Base-by-base conservation (phyloP, 1,139 yeast species). In the Yamadazyma pseudoaaseri region DNA sequence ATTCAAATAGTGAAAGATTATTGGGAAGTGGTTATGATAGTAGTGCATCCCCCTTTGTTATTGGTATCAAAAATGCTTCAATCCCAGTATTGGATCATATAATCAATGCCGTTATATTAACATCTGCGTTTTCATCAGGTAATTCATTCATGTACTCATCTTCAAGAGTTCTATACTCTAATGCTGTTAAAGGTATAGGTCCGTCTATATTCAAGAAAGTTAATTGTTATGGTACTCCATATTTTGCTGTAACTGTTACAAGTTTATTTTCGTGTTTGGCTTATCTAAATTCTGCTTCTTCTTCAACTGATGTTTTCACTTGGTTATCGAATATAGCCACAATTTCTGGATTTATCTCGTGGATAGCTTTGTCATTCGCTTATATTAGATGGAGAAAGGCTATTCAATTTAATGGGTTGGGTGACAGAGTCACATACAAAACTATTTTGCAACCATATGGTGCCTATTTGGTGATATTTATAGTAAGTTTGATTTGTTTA, bases 111-210 rank as follows among this genome's bases (percentile, higher is more conserved):
- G 77, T 77, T 44, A 78, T 84, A 37, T 60, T 84, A 52, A 62
- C 82, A 7, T 81, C 84, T 37, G 84, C 85, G 36, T 73, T 81
- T 43, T 78, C 86, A 10, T 85, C 90, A 8, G 80, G 84, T 32
- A 83, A 82, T 58, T 81, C 89, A 0, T 86, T 79, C 58, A 62
- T 81, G 42, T 83, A 81, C 58, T 79, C 83, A 38, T 80, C 84
- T 14, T 73, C 89, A 10, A 73, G 92, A 67, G 75, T 81, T 12
- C 61, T 81, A 27, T 83, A 77, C 51, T 80, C 84, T 27, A 60
- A 82, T 43, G 73, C 87, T 5, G 65, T 66, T 37, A 76, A 75
- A 50, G 81, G 82, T 12, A 70, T 71, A 54, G 86, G 89, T 16
- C 89, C 89, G 41, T 56, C 54, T 26, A 45, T 80, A 37, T 65